Evolutionary conservation across 331 rosid species (phyloP).

Genomic region (Arachis monticola): DNA sequence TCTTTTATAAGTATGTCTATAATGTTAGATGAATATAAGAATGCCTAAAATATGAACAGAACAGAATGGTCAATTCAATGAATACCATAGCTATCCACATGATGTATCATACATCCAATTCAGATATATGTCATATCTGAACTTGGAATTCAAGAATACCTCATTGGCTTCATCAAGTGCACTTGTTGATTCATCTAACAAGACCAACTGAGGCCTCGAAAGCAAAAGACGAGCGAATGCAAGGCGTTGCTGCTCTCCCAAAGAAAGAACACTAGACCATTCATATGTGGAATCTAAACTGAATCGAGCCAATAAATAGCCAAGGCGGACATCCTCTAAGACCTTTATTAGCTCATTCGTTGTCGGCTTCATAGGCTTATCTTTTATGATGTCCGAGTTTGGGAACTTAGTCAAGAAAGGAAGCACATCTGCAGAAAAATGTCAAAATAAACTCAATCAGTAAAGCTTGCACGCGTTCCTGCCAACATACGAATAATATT

Average conservation of each 20-base stretch:
- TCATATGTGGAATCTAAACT: no score
- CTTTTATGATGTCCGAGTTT: constrained; percentile 42
- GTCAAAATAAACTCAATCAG: constrained; percentile 35
- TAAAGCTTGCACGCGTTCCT: constrained; percentile 9
- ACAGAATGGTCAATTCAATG: no score
- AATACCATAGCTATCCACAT: no score
- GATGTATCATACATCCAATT: no score
- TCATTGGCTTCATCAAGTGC: constrained; percentile 94
- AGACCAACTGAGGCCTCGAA: no score
- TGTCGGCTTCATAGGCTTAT: constrained; percentile 59
- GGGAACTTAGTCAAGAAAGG: constrained; percentile 64
- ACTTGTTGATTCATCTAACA: constrained; percentile 81
- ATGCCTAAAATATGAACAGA: no score
- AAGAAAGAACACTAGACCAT: constrained; percentile 73
- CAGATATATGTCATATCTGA: no score
- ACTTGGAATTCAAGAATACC: constrained; percentile 54
- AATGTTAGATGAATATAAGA: no score
- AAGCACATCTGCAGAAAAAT: constrained; percentile 59
- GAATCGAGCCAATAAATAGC: constrained; percentile 52
- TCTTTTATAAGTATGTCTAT: no score
- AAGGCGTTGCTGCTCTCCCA: constrained; percentile 52
- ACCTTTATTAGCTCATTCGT: constrained; percentile 71
- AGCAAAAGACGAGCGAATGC: no score
- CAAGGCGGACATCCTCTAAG: constrained; percentile 81
- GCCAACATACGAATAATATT: not conserved